Conservation (phyloP, 176 grass and related monocot genomes). For the Elaeis guineensis region DNA sequence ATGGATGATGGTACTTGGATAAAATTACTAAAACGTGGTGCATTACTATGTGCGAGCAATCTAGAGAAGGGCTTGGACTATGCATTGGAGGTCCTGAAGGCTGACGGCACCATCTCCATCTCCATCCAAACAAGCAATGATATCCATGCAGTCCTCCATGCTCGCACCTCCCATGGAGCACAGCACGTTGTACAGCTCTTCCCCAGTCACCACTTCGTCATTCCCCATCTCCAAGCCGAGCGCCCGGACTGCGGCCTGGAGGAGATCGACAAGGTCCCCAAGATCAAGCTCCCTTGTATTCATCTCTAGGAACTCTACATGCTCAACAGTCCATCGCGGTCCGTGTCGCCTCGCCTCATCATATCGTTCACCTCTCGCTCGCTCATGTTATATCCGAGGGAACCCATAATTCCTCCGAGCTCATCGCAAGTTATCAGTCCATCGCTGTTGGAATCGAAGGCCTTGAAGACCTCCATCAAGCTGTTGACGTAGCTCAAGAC, state of each 20-base stretch:
- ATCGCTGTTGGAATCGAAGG: slow-evolving; percentile 74
- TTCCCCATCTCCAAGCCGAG: slow-evolving; percentile 27
- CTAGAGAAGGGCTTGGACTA: slow-evolving; percentile 50
- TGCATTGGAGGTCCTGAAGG: slow-evolving; percentile 55
- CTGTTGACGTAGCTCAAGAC: slow-evolving; percentile 74
- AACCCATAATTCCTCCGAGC: slow-evolving; percentile 58
- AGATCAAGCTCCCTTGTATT: slow-evolving; percentile 54
- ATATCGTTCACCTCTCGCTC: slow-evolving; percentile 53
- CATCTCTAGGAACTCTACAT: slow-evolving; percentile 70
- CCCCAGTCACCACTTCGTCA: slow-evolving; percentile 29
- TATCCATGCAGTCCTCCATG: slow-evolving; percentile 58
- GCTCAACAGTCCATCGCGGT: slow-evolving; percentile 53
- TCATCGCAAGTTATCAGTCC: slow-evolving; percentile 48
- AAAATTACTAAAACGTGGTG: no score
- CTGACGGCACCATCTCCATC: slow-evolving; percentile 65
- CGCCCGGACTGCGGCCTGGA: slow-evolving; percentile 47
- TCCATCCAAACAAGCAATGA: slow-evolving; percentile 58
- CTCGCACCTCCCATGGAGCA: slow-evolving; percentile 26
- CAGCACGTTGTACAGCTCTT: slow-evolving; percentile 48
- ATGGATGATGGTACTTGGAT: no score
- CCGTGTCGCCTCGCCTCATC: slow-evolving; percentile 42
- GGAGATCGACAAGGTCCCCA: slow-evolving; percentile 45
- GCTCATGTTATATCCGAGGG: slow-evolving; percentile 39
- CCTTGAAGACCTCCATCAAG: slow-evolving; percentile 74
- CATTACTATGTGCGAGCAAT: no score